Conservation (phyloP, 2,329 filamentous ascomycete genomes). For the Colletotrichum sp. region DNA sequence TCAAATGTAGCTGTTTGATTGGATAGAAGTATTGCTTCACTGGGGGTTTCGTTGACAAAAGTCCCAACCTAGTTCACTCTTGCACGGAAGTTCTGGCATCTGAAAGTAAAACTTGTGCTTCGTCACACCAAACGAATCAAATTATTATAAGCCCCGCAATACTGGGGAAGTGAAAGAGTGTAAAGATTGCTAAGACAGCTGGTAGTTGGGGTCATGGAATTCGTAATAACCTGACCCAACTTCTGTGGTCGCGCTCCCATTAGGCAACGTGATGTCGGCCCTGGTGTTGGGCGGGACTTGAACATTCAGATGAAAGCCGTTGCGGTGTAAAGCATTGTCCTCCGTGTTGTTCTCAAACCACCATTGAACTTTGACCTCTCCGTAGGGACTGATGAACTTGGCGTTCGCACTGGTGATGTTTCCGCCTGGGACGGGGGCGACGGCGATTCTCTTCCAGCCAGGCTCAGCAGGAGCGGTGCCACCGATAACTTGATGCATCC, state of each 20-base stretch:
- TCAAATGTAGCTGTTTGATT: neutral
- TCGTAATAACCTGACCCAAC: slow-evolving; percentile 15
- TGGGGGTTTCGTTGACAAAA: neutral
- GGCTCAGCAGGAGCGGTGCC: slow-evolving; percentile 43
- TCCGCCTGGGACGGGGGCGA: slow-evolving; percentile 40
- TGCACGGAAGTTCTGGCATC: neutral
- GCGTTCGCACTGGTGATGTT: slow-evolving; percentile 37
- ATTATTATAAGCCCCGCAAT: neutral
- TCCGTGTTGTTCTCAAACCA: slow-evolving; percentile 19
- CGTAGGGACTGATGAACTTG: slow-evolving; percentile 36
- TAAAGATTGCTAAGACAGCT: neutral
- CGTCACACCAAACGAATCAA: neutral
- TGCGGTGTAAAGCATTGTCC: slow-evolving; percentile 1
- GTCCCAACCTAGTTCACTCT: neutral
- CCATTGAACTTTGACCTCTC: slow-evolving; percentile 33
- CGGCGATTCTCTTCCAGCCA: slow-evolving; percentile 42
- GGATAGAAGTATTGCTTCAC: neutral
- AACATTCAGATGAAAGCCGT: slow-evolving; percentile 10
- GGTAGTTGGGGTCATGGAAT: slow-evolving; percentile 6
- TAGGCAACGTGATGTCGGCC: slow-evolving; percentile 12
- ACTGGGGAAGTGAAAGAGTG: neutral
- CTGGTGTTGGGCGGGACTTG: slow-evolving; percentile 10
- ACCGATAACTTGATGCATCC: slow-evolving; percentile 48
- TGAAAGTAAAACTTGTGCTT: neutral
- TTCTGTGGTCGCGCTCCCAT: neutral